Base-by-base conservation (phyloP, 139 green algal species). In the Picochlorum sp. region DNA sequence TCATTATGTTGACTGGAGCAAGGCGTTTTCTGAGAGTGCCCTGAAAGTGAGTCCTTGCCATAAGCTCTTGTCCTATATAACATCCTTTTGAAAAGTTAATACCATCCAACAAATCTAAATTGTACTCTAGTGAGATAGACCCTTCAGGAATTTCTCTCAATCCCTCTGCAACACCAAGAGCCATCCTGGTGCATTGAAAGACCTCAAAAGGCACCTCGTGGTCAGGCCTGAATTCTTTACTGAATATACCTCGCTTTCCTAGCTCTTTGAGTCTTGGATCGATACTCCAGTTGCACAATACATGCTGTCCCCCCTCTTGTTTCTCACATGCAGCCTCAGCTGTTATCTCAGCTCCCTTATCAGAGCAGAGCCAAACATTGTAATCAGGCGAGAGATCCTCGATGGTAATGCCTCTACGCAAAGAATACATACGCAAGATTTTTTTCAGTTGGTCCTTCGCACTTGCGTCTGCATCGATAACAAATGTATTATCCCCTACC, bases 1-100 rank as follows among this genome's bases (percentile, higher is more conserved):
- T 43, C 12, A 45, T 33, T 8, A 37, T 80, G 24, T 13, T 31
- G 14, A 50, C 88, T 69, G 16, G 89, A 84, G 96, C 78, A 49
- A 92, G 61, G 0, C 89, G 74, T 64, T 89, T 89, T 30, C 89
- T 76, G 29, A 97, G 81, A 18, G 91, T 70, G 28, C 90, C 90
- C 28, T 54, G 60, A 56, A 75, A 83, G 55, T 92, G 76, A 1
- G 83, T 85, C 10, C 83, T 63, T 3, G 85, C 85, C 39, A 82
- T 87, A 6, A 93, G 72, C 69, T 94, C 87, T 71, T 97, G 90
- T 0, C 92, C 92, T 18, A 98, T 76, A 69, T 98, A 98, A 75
- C 92, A 98, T 26, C 58, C 61, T 63, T 98, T 98, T 44, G 40
- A 72, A 68, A 91, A 98, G 56, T 68, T 85, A 44, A 98, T 82